Base-by-base conservation (phyloP, 2,329 filamentous ascomycete species). In the Aspergillus caelatus region DNA sequence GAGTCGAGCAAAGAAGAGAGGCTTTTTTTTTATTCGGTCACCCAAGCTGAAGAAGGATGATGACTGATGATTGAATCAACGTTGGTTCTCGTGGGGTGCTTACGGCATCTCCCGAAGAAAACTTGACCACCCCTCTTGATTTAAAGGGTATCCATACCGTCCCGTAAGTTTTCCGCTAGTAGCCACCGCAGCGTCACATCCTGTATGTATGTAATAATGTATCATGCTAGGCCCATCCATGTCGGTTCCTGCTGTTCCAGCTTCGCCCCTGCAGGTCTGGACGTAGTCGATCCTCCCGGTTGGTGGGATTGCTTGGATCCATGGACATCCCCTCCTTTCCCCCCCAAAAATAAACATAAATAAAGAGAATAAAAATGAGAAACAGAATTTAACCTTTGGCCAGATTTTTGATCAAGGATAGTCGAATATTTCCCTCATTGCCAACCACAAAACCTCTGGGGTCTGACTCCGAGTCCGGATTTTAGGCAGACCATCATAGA, bases 71-170 rank as follows among this genome's bases (percentile, higher is more conserved):
- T 32, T 43, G 50, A 57, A 41, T 50, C 55, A 43, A 56, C 53
- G 43, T 60, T 16, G 62, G 64, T 66, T 64, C 57, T 62, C 54
- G 62, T 62, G 62, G 62, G 54, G 23, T 45, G 34, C 46, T 61
- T 57, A 61, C 62, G 62, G 58, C 54, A 58, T 60, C 58, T 53
- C 58, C 59, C 54, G 54, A 53, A 41, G 5, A 16, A 36, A 5
- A 34, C 26, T 36, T 36, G 32, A n/a, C 34, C 34, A 46, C 62
- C 53, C 53, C 58, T 28, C 3, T n/a, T n/a, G n/a, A n/a, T n/a
- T n/a, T n/a, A n/a, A n/a, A 36, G 4, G 5, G 48, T 52, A 52
- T 52, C 21, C 48, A 52, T 52, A 52, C 48, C 16, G 48, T 52
- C 28, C 48, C 9, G 48, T 52, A 34, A 32, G 14, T 32, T 52